Conservation (phyloP, 306 rosid species). For the Gastrolobium bilobum region DNA sequence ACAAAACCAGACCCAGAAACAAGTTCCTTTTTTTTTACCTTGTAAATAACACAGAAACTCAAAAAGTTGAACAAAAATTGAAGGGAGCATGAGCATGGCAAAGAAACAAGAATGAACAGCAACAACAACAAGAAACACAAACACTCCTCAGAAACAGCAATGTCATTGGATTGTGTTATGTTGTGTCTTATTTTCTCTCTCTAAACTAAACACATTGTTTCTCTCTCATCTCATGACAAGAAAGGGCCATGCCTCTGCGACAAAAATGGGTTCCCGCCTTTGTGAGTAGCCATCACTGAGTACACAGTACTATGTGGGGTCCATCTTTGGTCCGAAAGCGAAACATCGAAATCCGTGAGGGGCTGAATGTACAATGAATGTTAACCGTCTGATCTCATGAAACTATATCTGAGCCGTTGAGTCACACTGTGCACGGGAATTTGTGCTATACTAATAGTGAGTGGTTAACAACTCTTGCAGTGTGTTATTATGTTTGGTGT, state of each 20-base stretch:
- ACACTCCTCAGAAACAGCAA: conserved; percentile 48
- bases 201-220: not conserved
- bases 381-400: conserved; percentile 38
- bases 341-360: conserved; percentile 71
- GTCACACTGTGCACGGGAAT: conserved; percentile 47
- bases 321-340: conserved; percentile 71
- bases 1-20: conserved; percentile 47
- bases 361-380: not conserved
- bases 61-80: conserved; percentile 41
- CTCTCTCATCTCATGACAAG: conserved; percentile 50
- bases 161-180: conserved; percentile 36
- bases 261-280: conserved; percentile 95
- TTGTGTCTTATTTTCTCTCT: conserved; percentile 36
- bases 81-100: conserved; percentile 7
- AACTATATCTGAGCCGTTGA: conserved; percentile 40
- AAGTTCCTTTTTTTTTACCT: conserved; percentile 29
- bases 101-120: conserved; percentile 27
- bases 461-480: conserved; percentile 34
- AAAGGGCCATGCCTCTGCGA: conserved; percentile 60
- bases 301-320: conserved; percentile 61
- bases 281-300: conserved; percentile 53
- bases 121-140: conserved; percentile 15
- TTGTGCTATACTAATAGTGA: conserved; percentile 50
- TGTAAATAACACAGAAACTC: conserved; percentile 31
- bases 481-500: conserved; percentile 41